Evolutionary conservation across 108 stramenopile genomes (phyloP).

Genomic region (Cyclotella choctawhatcheeana): DNA sequence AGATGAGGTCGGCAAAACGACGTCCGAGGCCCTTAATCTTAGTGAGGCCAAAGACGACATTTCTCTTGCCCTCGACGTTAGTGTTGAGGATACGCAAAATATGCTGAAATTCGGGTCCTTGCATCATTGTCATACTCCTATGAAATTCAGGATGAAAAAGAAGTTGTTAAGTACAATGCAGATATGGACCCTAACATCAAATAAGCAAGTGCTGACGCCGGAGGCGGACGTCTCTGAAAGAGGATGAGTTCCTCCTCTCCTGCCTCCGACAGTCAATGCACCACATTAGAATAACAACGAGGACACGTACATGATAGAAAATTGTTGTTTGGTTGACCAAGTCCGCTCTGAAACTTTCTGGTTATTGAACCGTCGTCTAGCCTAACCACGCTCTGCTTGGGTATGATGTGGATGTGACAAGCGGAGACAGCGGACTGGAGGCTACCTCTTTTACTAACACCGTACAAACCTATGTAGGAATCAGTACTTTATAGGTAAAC

Average conservation of each 20-base stretch:
- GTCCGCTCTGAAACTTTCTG: conserved; percentile 27
- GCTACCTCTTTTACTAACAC: not conserved
- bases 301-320: conserved; percentile 43
- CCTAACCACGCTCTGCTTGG: too few relatives aligned
- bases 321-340: conserved; percentile 39
- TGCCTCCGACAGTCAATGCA: not conserved
- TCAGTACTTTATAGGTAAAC: not conserved
- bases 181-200: not conserved
- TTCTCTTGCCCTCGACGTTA: conserved; percentile 99
- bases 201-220: too few relatives aligned
- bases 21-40: conserved; percentile 99
- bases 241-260: not conserved
- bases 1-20: conserved; percentile 98
- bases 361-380: too few relatives aligned
- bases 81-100: conserved; percentile 99
- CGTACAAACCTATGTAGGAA: not conserved
- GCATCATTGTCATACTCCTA: conserved; percentile 81
- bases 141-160: not conserved
- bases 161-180: not conserved
- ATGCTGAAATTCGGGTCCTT: conserved; percentile 99
- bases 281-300: not conserved
- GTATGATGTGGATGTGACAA: too few relatives aligned
- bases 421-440: not conserved
- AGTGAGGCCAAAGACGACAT: conserved; percentile 98
- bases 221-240: not conserved